Percentiles rank a stretch among this genome's conserved stretches.
Conservation (phyloP, 805 yeast genomes). For the Ogataea chonburiensis region DNA sequence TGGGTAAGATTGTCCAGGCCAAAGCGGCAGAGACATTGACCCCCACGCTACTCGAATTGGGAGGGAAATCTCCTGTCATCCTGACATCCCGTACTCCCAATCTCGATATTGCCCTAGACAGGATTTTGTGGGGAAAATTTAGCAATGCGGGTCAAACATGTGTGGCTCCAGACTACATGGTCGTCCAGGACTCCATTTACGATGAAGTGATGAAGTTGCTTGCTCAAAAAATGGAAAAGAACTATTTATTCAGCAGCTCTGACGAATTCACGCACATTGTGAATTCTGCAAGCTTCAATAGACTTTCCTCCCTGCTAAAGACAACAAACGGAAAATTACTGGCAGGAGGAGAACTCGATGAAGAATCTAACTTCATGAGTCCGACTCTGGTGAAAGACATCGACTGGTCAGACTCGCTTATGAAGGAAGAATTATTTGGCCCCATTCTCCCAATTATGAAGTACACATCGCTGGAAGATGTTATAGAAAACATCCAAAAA, state of each 20-base stretch:
- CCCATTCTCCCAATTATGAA: constrained; percentile 77
- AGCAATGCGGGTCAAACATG: constrained; percentile 89
- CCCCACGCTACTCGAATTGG: constrained; percentile 79
- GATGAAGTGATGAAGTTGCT: constrained; percentile 48
- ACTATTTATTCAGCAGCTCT: constrained; percentile 43
- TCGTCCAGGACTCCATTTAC: constrained; percentile 61
- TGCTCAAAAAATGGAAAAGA: constrained; percentile 39
- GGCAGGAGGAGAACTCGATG: constrained; percentile 41
- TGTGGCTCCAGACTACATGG: constrained; percentile 80
- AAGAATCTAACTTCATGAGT: constrained; percentile 48
- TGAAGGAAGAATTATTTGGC: constrained; percentile 80
- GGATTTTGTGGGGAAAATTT: constrained; percentile 78
- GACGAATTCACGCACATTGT: constrained; percentile 60
- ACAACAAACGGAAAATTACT: constrained; percentile 53
- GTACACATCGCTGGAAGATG: constrained; percentile 46
- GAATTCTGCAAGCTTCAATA: constrained; percentile 50
- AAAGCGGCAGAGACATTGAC: constrained; percentile 86
- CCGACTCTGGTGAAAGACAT: constrained; percentile 76
- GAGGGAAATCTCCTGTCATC: constrained; percentile 89
- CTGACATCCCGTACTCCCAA: constrained; percentile 52
- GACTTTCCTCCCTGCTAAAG: constrained; percentile 43
- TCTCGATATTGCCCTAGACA: constrained; percentile 36
- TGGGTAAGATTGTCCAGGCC: constrained; percentile 72
- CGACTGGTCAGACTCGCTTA: constrained; percentile 61
- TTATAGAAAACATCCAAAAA: constrained; percentile 43